Conservation (phyloP, 805 yeast genomes). For the Ogataea trehaloabstinens region DNA sequence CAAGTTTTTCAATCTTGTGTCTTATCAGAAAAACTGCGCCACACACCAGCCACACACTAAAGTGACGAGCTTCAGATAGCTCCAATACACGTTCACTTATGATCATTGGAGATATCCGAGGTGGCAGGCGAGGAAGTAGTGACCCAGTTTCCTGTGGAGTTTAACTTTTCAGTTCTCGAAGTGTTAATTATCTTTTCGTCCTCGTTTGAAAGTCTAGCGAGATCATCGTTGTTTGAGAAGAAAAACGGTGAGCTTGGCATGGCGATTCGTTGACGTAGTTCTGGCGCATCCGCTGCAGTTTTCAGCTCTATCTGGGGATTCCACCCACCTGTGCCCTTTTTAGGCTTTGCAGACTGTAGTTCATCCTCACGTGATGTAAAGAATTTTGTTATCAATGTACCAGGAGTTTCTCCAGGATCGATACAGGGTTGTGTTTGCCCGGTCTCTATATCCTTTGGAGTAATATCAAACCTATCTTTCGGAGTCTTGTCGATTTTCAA, state of each 20-base stretch:
- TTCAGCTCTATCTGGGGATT: neutral
- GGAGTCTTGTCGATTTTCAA: slow-evolving; percentile 28
- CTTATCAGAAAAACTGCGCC: neutral
- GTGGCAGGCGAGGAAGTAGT: slow-evolving; percentile 29
- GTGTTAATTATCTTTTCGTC: slow-evolving; percentile 20
- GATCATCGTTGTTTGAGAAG: slow-evolving; percentile 15
- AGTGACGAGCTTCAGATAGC: too few relatives aligned
- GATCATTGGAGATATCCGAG: slow-evolving; percentile 15
- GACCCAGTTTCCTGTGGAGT: slow-evolving; percentile 23
- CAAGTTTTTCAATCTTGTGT: neutral
- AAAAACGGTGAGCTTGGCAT: slow-evolving; percentile 37
- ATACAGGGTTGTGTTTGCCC: slow-evolving; percentile 23
- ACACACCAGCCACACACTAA: slow-evolving; percentile 1
- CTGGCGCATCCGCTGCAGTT: neutral
- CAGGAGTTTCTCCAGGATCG: slow-evolving; percentile 13
- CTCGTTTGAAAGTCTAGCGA: slow-evolving; percentile 8
- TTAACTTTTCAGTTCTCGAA: slow-evolving; percentile 20
- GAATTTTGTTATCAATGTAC: slow-evolving; percentile 7
- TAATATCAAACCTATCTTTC: slow-evolving; percentile 10
- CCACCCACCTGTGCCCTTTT: neutral
- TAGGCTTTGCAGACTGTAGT: neutral
- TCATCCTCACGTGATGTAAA: slow-evolving; percentile 7
- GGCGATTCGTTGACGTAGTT: slow-evolving; percentile 14
- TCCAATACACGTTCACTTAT: slow-evolving; percentile 12
- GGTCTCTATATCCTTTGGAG: slow-evolving; percentile 28